These are phyloP conservation scores for Physcia stellaris DNA, from an alignment of 495 filamentous ascomycete species.

Conservation along the genomic window DNA sequence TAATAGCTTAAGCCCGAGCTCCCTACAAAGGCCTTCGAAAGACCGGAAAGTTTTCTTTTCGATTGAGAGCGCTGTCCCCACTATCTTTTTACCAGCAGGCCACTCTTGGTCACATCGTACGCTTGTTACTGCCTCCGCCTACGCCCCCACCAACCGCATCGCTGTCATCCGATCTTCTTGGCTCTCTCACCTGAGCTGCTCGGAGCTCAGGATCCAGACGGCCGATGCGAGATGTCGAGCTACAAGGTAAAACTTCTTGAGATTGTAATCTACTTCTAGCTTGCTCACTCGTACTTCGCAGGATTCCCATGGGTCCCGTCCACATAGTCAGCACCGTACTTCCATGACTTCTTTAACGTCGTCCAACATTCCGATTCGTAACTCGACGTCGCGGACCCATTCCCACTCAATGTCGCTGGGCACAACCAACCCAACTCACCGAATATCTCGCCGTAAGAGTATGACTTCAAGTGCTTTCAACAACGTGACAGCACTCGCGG, in stretches of 20 bases:
- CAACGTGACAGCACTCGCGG: slow-evolving; percentile 64
- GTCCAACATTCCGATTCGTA: slow-evolving; percentile 14
- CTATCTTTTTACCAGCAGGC: no score
- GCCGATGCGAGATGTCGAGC: slow-evolving; percentile 10
- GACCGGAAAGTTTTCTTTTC: no score
- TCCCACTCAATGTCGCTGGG: slow-evolving; percentile 71
- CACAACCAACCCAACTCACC: slow-evolving; percentile 65
- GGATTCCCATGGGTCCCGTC: slow-evolving; percentile 11
- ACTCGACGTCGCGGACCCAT: slow-evolving; percentile 58
- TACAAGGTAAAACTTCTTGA: slow-evolving; percentile 6
- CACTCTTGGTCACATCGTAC: no score
- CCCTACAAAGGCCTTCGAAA: no score
- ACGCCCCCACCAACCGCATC: no score
- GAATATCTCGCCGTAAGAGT: slow-evolving; percentile 88
- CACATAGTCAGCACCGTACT: slow-evolving; percentile 13
- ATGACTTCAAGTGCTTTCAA: slow-evolving; percentile 61
- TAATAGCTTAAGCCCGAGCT: no score
- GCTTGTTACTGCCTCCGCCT: no score
- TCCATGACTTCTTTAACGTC: slow-evolving; percentile 12
- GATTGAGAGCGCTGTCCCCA: no score
- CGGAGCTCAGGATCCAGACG: slow-evolving; percentile 9
- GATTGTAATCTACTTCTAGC: neutral
- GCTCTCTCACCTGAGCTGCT: slow-evolving; percentile 13
- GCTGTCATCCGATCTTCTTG: neutral
- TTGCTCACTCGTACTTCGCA: slow-evolving; percentile 5